Evolutionary conservation across 306 rosid genomes (phyloP).

Genomic region (Quercus cerris): DNA sequence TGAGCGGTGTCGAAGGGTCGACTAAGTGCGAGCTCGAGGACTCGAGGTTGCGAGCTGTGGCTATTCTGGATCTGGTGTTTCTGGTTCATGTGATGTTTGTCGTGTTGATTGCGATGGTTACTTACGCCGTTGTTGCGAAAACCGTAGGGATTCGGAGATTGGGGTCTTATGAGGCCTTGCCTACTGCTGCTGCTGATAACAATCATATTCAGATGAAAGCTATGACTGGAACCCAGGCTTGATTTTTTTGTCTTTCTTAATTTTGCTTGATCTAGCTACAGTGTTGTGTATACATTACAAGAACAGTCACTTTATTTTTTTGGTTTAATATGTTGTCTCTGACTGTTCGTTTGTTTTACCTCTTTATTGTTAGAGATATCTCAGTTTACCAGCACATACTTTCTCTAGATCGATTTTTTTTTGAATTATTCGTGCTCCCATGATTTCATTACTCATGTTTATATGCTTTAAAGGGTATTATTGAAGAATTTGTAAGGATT

Average conservation of each 20-base stretch:
- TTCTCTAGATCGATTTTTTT: background rate
- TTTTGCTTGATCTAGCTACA: background rate
- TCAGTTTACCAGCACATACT: background rate
- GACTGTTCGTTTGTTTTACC: background rate
- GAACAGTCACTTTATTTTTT: background rate
- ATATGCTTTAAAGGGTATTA: background rate
- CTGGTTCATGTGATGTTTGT: conserved; percentile 60
- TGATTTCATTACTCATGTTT: no score
- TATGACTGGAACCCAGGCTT: conserved; percentile 87
- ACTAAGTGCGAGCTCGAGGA: conserved; percentile 86
- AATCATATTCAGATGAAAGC: conserved; percentile 87
- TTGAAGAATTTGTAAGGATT: background rate
- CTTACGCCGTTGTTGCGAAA: conserved; percentile 47
- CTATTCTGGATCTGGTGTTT: conserved; percentile 74
- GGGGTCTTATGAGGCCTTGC: conserved; percentile 78
- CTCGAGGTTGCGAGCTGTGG: conserved; percentile 71
- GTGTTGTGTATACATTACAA: background rate
- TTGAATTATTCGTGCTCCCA: no score
- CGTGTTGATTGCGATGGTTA: conserved; percentile 43
- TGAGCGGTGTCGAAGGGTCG: conserved; percentile 72
- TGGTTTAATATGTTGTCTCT: background rate
- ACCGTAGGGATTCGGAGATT: conserved; percentile 43
- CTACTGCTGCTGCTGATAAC: conserved; percentile 43
- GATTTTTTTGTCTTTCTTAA: conserved; percentile 14
- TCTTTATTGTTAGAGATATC: background rate